A percentile compares a stretch with the other conserved stretches of the same genome.
Conservation (phyloP, 345 rosid genomes). For the Linum lewisii region DNA sequence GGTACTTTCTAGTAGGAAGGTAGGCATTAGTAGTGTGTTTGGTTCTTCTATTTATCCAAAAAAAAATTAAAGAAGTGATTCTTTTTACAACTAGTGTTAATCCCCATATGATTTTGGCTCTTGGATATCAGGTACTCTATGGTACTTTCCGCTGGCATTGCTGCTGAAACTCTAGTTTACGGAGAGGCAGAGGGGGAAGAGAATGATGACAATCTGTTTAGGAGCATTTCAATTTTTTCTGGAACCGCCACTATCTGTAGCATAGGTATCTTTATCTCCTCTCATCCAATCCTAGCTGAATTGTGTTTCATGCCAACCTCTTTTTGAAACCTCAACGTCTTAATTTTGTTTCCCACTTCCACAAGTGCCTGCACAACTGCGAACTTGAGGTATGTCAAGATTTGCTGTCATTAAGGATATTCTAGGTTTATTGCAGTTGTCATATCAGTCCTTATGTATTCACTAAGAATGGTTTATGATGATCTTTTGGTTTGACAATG, state of each 20-base stretch:
- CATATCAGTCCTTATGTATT: no score
- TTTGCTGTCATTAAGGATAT: no score
- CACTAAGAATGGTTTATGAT: no score
- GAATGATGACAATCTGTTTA: slow-evolving; percentile 86
- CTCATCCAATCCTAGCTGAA: slow-evolving; percentile 2
- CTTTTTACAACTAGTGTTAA: no score
- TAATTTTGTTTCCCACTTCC: neutral
- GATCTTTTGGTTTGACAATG: no score
- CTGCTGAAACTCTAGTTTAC: slow-evolving; percentile 88
- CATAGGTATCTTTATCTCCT: slow-evolving; percentile 36
- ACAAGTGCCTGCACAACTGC: no score
- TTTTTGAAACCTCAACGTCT: neutral
- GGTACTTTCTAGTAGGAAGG: neutral
- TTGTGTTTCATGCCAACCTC: neutral
- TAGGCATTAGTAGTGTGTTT: slow-evolving; percentile 1
- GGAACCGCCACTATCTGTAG: slow-evolving; percentile 70
- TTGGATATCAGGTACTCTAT: slow-evolving; percentile 61
- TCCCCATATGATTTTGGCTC: neutral
- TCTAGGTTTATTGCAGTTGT: no score
- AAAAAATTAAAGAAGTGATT: no score
- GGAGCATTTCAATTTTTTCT: slow-evolving; percentile 75
- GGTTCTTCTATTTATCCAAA: neutral
- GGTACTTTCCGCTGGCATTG: slow-evolving; percentile 95
- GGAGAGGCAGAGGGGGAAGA: slow-evolving; percentile 97
- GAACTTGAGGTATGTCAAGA: no score